Evolutionary conservation across 179 eudicot species (phyloP).

Genomic region (Nepenthes alata): DNA sequence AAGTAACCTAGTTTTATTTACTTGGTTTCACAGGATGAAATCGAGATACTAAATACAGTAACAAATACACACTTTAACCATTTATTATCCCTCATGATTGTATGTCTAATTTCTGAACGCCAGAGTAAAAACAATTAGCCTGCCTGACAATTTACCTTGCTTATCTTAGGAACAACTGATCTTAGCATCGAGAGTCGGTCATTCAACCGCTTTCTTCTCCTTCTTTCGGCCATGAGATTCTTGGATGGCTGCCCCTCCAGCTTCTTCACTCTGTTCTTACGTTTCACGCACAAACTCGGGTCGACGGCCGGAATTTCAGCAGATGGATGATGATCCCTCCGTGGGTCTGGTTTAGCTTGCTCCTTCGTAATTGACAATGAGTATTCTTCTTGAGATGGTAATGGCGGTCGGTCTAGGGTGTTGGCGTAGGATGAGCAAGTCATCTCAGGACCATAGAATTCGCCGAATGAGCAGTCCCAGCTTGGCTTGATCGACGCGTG

Average conservation of each 20-base stretch:
- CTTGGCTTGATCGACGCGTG: conserved; percentile 16
- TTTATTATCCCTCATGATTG: no score
- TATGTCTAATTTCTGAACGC: no score
- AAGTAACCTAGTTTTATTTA: neutral
- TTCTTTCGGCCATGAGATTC: conserved; percentile 87
- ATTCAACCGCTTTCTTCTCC: conserved; percentile 70
- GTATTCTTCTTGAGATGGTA: conserved; percentile 14
- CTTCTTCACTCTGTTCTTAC: conserved; percentile 32
- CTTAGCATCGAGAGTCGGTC: conserved; percentile 87
- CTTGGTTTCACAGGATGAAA: no score
- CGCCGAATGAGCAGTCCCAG: conserved; percentile 18
- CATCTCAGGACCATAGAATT: conserved; percentile 11
- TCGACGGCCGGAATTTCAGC: conserved; percentile 22
- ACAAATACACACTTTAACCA: no score
- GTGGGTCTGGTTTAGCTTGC: conserved; percentile 9
- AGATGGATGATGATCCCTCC: neutral
- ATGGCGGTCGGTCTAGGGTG: conserved; percentile 1
- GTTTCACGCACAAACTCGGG: conserved; percentile 25
- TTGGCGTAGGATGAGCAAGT: conserved; percentile 8
- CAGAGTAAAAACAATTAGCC: neutral
- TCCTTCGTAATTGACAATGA: conserved; percentile 16
- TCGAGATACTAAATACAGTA: no score
- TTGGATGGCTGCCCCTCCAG: conserved; percentile 74
- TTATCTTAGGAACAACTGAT: conserved; percentile 96
- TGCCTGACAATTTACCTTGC: conserved; percentile 42